phyloP scores from a whole-genome alignment of 495 filamentous ascomycete genomes.

The Thermochaetoides thermophila region DNA sequence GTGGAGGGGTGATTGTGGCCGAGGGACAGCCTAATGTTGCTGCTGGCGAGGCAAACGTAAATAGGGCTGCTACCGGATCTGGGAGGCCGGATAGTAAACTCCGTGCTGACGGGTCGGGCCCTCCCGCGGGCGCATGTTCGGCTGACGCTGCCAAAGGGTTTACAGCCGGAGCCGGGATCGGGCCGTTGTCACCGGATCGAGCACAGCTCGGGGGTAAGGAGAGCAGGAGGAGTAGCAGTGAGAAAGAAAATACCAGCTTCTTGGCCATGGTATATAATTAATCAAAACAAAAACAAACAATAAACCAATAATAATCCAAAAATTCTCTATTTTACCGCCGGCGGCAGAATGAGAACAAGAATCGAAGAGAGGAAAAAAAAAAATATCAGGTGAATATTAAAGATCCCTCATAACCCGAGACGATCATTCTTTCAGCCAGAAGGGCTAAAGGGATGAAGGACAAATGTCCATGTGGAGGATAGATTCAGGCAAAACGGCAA shows the following conservation, averaged over 20 bases:
- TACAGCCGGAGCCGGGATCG: no score
- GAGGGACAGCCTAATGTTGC: no score
- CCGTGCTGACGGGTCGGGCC: not conserved
- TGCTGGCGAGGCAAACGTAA: no score
- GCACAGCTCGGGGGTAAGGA: slow-evolving; percentile 13
- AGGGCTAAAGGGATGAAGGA: slow-evolving; percentile 1
- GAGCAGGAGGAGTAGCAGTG: slow-evolving; percentile 6
- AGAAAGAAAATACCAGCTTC: slow-evolving; percentile 4
- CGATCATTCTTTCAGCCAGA: slow-evolving; percentile 21
- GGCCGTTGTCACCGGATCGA: slow-evolving; percentile 5
- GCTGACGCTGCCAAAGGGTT: no score
- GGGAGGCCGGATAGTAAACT: no score
- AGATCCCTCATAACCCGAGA: no score
- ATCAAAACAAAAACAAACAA: slow-evolving; percentile 2
- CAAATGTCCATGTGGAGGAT: no score
- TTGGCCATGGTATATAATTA: slow-evolving; percentile 6
- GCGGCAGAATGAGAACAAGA: slow-evolving; percentile 16
- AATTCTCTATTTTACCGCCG: slow-evolving; percentile 9
- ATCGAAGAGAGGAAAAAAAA: slow-evolving; percentile 7
- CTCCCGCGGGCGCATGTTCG: not conserved
- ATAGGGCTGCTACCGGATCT: no score
- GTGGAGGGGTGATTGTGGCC: slow-evolving; percentile 12
- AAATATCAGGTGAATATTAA: no score
- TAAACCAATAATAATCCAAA: no score
- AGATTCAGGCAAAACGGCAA: slow-evolving; percentile 14